phyloP scores from a whole-genome alignment of 768 basidiomycete species.

The Lyophyllum decastes region DNA sequence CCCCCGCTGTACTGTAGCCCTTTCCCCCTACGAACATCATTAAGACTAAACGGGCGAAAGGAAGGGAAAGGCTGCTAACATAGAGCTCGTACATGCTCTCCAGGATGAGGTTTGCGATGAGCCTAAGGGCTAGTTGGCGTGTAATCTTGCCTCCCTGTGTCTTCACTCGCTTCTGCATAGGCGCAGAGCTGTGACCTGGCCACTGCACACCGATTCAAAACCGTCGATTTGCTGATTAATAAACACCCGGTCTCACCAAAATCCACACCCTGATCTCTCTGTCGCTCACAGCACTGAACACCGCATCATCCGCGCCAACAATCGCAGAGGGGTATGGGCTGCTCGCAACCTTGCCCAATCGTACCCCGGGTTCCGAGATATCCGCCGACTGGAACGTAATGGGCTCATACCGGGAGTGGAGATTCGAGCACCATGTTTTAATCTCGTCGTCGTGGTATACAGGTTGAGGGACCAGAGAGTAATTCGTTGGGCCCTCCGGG shows the following conservation, averaged over 20 bases:
- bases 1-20: conserved; percentile 31
- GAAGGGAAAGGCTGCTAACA: conserved; percentile 23
- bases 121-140: conserved; percentile 28
- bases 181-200: conserved; percentile 46
- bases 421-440: conserved; percentile 13
- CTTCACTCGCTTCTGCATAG: conserved; percentile 37
- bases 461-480: conserved; percentile 26
- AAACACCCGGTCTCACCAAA: conserved; percentile 25
- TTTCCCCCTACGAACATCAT: conserved; percentile 22
- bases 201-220: conserved; percentile 31
- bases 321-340: conserved; percentile 15
- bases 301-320: conserved; percentile 20
- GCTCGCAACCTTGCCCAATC: conserved; percentile 28
- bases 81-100: conserved; percentile 29
- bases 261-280: conserved; percentile 36
- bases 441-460: conserved; percentile 20
- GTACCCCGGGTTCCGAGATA: conserved; percentile 30
- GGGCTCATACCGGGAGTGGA: conserved; percentile 19
- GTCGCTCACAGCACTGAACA: conserved; percentile 19
- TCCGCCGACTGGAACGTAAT: conserved; percentile 31
- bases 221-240: neutral
- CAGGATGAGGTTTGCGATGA: conserved; percentile 30
- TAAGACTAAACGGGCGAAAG: neutral
- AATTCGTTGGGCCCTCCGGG: conserved; percentile 24
- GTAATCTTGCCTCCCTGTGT: conserved; percentile 34